Evolutionary conservation across 805 yeast species (phyloP).

Genomic region (Kodamaea neixiangensis): DNA sequence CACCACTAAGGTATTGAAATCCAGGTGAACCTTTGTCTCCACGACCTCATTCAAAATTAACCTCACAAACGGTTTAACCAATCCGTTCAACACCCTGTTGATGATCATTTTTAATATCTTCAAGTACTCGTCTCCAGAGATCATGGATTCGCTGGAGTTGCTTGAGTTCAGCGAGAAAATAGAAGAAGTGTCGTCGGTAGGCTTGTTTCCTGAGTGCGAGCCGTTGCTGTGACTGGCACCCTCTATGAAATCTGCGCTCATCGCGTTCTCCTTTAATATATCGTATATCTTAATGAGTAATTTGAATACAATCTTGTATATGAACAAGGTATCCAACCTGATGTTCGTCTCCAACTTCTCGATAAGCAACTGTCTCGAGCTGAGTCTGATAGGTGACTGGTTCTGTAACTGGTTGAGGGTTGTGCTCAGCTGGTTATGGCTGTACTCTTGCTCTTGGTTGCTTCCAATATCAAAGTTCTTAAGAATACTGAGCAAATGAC

Average conservation of each 20-base stretch:
- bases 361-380: slow-evolving; percentile 41
- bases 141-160: slow-evolving; percentile 22
- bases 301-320: slow-evolving; percentile 35
- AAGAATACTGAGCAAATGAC: slow-evolving; percentile 32
- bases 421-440: slow-evolving; percentile 10
- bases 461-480: slow-evolving; percentile 44
- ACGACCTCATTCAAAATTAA: slow-evolving; percentile 33
- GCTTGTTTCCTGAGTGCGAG: neutral
- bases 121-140: slow-evolving; percentile 35
- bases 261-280: slow-evolving; percentile 26
- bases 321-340: slow-evolving; percentile 39
- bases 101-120: slow-evolving; percentile 28
- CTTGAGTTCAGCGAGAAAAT: slow-evolving; percentile 36
- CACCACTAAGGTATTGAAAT: slow-evolving; percentile 31
- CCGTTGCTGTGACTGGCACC: slow-evolving; percentile 3
- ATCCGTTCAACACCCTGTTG: slow-evolving; percentile 33
- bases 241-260: slow-evolving; percentile 8
- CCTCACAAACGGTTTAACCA: slow-evolving; percentile 39
- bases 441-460: slow-evolving; percentile 3
- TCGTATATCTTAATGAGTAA: slow-evolving; percentile 29
- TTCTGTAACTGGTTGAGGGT: slow-evolving; percentile 17
- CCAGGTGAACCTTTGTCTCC: slow-evolving; percentile 28
- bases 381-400: slow-evolving; percentile 42
- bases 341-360: slow-evolving; percentile 48
- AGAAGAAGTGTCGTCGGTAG: slow-evolving; percentile 31